Evolutionary conservation across 768 basidiomycete genomes (phyloP).

Genomic region (Crassisporium funariophilum): DNA sequence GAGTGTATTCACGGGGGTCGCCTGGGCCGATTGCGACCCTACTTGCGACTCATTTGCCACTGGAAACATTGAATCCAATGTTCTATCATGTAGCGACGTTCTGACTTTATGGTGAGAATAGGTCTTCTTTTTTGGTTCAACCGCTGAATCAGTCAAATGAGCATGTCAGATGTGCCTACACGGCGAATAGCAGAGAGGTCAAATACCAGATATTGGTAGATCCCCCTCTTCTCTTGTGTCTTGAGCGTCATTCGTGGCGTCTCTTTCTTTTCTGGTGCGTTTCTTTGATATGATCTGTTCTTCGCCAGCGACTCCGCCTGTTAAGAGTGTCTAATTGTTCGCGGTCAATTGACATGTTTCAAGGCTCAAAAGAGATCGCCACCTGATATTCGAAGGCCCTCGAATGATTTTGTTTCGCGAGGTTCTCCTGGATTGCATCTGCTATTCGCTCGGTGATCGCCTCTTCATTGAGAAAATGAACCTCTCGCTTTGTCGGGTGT

Average conservation of each 20-base stretch:
- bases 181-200: neutral
- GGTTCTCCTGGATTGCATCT: constrained; percentile 66
- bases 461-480: constrained; percentile 93
- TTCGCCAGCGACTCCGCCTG: constrained; percentile 50
- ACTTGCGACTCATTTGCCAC: constrained; percentile 54
- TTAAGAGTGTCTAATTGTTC: constrained; percentile 54
- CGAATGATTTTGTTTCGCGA: constrained; percentile 67
- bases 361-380: constrained; percentile 1
- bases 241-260: constrained; percentile 29
- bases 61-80: constrained; percentile 94
- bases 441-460: constrained; percentile 76
- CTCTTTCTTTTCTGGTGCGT: constrained; percentile 23
- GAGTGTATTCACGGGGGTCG: constrained; percentile 14
- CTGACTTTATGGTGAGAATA: constrained; percentile 90
- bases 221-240: constrained; percentile 19
- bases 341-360: constrained; percentile 2
- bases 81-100: constrained; percentile 84
- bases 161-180: constrained; percentile 1
- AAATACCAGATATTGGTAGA: constrained; percentile 16
- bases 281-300: constrained; percentile 33
- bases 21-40: constrained; percentile 16
- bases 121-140: constrained; percentile 46
- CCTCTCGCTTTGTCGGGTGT: constrained; percentile 96
- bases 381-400: constrained; percentile 76
- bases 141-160: constrained; percentile 10